Evolutionary conservation across 768 basidiomycete species (phyloP), one percentile per base, ranked within the genome.

Genomic region (Tephrocybe sp.): DNA sequence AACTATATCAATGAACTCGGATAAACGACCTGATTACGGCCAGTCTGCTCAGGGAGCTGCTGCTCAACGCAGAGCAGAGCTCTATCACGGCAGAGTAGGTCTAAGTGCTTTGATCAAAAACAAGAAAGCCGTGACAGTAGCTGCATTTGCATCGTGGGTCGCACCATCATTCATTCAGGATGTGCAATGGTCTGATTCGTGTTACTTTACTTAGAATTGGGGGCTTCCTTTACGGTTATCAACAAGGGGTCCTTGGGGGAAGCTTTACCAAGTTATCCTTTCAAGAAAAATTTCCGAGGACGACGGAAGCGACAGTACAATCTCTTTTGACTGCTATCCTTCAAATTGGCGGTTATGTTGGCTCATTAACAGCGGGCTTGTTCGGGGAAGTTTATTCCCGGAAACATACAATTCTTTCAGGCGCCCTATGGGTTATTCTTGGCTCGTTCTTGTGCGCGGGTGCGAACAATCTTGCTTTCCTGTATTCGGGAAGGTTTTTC

Each of bases 401-500:
- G 19, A 56, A 56, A 19, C 51, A 56, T 34, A 56, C 55, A 8
- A 46, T 56, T 15, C 45, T 56, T n/a, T 52, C 55, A 19, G 55
- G 55, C 10, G 55, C 55, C 12, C 40, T 56, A 6, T 56, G 55
- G 55, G 55, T 56, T 18, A 42, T 56, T 11, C 47, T 56, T 6
- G 55, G 55, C 11, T 56, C 55, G 9, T 56, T 52, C 8, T 37
- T 56, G 34, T 56, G 55, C 29, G 55, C 47, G n/a, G 55, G 55
- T 41, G 55, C 50, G 25, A 39, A 41, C 33, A 38, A 52, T 39
- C 48, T 56, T 19, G 55, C 47, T 33, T 56, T 45, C 18, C 29
- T 56, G n/a, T 56, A 56, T 40, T 48, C 55, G 11, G 55, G 55
- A 40, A 52, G 55, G 34, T 56, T 56, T 33, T 56, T 56, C 29